Conservation (phyloP, 2,329 filamentous ascomycete genomes). For the Penicillium oxalicum region DNA sequence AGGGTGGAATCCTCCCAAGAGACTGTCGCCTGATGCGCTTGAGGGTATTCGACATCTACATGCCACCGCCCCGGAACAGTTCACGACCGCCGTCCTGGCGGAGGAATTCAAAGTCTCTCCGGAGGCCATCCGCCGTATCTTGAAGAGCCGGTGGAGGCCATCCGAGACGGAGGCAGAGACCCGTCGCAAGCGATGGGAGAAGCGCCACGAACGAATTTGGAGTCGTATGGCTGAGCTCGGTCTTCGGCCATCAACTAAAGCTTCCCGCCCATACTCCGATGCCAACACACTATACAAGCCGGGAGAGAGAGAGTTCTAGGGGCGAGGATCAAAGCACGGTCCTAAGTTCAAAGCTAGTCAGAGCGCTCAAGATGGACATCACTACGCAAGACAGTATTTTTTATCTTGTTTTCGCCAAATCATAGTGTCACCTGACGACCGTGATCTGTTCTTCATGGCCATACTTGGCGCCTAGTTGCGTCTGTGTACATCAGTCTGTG, state of each 20-base stretch:
- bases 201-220: conserved; percentile 42
- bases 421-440: too few relatives aligned
- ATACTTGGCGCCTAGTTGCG: too few relatives aligned
- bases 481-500: too few relatives aligned
- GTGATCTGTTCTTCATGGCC: too few relatives aligned
- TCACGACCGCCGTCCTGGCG: conserved; percentile 68
- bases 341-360: too few relatives aligned
- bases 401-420: too few relatives aligned
- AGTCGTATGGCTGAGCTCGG: conserved; percentile 45
- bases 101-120: conserved; percentile 77
- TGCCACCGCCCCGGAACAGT: conserved; percentile 67
- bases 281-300: conserved; percentile 23
- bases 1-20: conserved; percentile 76
- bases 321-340: not conserved
- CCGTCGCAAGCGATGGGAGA: conserved; percentile 41
- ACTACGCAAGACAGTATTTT: too few relatives aligned
- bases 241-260: conserved; percentile 51
- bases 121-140: conserved; percentile 79
- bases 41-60: conserved; percentile 84
- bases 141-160: conserved; percentile 53
- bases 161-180: conserved; percentile 34
- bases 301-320: conserved; percentile 8
- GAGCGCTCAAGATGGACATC: too few relatives aligned
- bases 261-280: conserved; percentile 21
- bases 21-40: conserved; percentile 83